A percentile compares a stretch with the other conserved stretches of the same genome.
Conservation (phyloP, 129 eudicot genomes). For the Helianthus tuberosus region DNA sequence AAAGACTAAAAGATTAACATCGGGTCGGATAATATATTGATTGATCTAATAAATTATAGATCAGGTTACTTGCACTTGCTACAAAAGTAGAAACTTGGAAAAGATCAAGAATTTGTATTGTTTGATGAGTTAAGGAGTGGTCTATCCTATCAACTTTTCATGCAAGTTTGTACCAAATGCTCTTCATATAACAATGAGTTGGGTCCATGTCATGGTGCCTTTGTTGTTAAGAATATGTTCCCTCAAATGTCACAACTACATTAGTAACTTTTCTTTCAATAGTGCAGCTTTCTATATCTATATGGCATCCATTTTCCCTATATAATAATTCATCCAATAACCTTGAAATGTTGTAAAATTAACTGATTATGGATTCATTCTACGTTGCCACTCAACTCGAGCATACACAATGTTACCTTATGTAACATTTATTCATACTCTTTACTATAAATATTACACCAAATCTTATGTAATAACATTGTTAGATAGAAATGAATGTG, state of each 20-base stretch:
- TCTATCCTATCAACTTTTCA: constrained; percentile 29
- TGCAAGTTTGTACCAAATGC: constrained; percentile 20
- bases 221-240: constrained; percentile 1
- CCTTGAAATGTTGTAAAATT: background rate
- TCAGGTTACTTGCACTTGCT: constrained; percentile 23
- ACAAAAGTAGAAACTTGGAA: constrained; percentile 27
- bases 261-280: background rate
- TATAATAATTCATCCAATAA: background rate
- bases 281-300: background rate
- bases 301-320: background rate
- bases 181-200: constrained; percentile 12
- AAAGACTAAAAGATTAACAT: constrained; percentile 28
- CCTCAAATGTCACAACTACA: background rate
- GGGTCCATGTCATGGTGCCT: constrained; percentile 20
- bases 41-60: background rate
- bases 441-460: too few species aligned
- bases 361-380: background rate
- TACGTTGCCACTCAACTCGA: background rate
- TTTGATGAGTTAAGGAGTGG: constrained; percentile 27
- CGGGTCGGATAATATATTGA: constrained; percentile 5
- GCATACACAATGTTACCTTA: background rate
- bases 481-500: too few species aligned
- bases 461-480: too few species aligned
- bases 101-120: constrained; percentile 18
- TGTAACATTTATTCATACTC: too few species aligned